Evolutionary conservation across 2,329 filamentous ascomycete species (phyloP).

Genomic region (Cladosporium halotolerans): DNA sequence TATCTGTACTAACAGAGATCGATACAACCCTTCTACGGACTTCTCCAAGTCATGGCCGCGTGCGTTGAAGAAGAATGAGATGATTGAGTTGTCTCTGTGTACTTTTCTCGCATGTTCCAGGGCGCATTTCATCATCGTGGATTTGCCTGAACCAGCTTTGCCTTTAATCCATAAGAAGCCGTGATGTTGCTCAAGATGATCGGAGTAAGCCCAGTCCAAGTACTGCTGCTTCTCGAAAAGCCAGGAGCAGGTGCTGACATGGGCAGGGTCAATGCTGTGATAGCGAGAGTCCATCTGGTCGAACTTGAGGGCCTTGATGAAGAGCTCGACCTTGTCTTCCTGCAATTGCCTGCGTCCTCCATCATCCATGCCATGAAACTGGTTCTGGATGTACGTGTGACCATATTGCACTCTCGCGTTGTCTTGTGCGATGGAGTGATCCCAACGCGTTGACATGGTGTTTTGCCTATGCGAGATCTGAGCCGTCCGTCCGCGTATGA

Average conservation of each 20-base stretch:
- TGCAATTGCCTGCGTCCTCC: not conserved
- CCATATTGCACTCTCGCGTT: not conserved
- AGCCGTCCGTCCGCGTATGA: no score
- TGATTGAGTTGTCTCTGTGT: constrained; percentile 16
- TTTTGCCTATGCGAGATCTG: no score
- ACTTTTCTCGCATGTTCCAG: constrained; percentile 6
- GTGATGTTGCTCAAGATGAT: constrained; percentile 1
- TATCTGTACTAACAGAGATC: constrained; percentile 45
- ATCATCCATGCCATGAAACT: not conserved
- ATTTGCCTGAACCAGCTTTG: constrained; percentile 36
- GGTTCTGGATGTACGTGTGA: not conserved
- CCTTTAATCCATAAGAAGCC: constrained; percentile 37
- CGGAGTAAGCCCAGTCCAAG: constrained; percentile 32
- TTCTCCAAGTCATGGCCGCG: constrained; percentile 41
- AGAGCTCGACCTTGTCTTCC: not conserved
- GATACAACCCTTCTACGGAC: constrained; percentile 44
- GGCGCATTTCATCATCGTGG: constrained; percentile 32
- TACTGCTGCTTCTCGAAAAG: constrained; percentile 33
- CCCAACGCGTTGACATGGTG: not conserved
- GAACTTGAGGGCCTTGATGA: not conserved
- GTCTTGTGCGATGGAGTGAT: not conserved
- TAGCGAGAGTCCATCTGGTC: constrained; percentile 29
- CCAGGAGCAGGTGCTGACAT: constrained; percentile 39
- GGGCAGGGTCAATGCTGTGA: constrained; percentile 32
- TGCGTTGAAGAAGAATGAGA: constrained; percentile 48